These are phyloP conservation scores for Podaxis sp. DNA, from an alignment of 768 basidiomycete species.

Conservation along the genomic window DNA sequence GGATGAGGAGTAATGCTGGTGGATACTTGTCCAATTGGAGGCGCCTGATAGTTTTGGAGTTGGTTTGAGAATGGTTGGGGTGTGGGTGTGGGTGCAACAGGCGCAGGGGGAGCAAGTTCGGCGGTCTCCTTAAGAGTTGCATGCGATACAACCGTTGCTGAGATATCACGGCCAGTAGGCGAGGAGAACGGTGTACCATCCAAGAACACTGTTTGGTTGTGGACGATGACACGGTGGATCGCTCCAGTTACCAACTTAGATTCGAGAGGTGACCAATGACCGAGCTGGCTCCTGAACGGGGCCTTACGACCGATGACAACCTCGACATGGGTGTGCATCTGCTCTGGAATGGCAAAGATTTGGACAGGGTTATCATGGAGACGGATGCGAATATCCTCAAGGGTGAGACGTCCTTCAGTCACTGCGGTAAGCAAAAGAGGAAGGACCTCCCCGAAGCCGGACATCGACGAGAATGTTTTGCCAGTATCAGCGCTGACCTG, in stretches of 20 bases:
- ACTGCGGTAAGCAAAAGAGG: slow-evolving; percentile 88
- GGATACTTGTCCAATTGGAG: slow-evolving; percentile 33
- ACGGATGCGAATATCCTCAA: slow-evolving; percentile 78
- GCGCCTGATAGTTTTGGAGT: slow-evolving; percentile 24
- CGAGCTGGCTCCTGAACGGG: slow-evolving; percentile 43
- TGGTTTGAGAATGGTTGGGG: slow-evolving; percentile 6
- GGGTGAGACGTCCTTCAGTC: slow-evolving; percentile 66
- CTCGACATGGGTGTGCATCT: slow-evolving; percentile 83
- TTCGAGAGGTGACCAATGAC: slow-evolving; percentile 82
- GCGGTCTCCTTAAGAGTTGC: slow-evolving; percentile 14
- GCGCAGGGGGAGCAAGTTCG: slow-evolving; percentile 15
- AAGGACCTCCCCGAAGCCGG: slow-evolving; percentile 84
- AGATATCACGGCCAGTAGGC: slow-evolving; percentile 69
- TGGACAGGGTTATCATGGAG: slow-evolving; percentile 88
- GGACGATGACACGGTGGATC: slow-evolving; percentile 87
- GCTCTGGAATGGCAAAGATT: slow-evolving; percentile 90
- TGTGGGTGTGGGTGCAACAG: slow-evolving; percentile 8
- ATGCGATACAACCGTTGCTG: slow-evolving; percentile 51
- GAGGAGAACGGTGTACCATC: slow-evolving; percentile 70
- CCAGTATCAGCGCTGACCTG: slow-evolving; percentile 61
- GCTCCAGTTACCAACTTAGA: slow-evolving; percentile 59
- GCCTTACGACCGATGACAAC: slow-evolving; percentile 81
- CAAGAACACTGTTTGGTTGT: slow-evolving; percentile 84
- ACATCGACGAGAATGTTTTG: slow-evolving; percentile 57
- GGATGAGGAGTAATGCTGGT: slow-evolving; percentile 63